Conservation (phyloP, 257 asterid genomes). For the Eustoma russellianum region DNA sequence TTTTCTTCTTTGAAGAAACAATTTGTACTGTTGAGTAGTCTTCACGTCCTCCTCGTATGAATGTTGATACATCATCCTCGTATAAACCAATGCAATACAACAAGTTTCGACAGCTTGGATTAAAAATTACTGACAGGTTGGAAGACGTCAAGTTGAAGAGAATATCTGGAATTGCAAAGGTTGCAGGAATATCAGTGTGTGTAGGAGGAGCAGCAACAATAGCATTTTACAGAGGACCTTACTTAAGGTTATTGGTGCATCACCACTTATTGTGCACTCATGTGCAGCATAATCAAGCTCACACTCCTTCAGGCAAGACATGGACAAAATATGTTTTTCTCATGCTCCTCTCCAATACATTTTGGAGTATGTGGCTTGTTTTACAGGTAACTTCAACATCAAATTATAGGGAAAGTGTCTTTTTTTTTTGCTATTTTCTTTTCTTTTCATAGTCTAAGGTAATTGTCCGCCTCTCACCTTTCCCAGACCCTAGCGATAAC, state of each 20-base stretch:
- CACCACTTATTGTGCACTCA: slow-evolving; percentile 46
- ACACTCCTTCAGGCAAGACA: slow-evolving; percentile 24
- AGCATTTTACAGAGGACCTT: slow-evolving; percentile 64
- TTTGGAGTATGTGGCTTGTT: slow-evolving; percentile 81
- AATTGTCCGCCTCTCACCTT: no score
- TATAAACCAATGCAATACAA: no score
- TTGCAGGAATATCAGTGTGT: slow-evolving; percentile 47
- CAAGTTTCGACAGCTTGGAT: no score
- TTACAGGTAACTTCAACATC: slow-evolving; percentile 38
- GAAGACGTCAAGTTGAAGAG: slow-evolving; percentile 47
- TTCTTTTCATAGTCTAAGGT: no score
- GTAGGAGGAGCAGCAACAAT: slow-evolving; percentile 62
- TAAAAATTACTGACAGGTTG: slow-evolving; percentile 31
- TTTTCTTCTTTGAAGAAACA: no score
- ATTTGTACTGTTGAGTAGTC: no score
- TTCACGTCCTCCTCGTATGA: no score
- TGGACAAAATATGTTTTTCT: slow-evolving; percentile 79
- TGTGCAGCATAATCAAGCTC: slow-evolving; percentile 19
- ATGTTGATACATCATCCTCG: no score
- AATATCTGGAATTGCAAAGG: slow-evolving; percentile 47
- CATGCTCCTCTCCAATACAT: slow-evolving; percentile 42
- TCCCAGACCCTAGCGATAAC: no score
- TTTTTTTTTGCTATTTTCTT: no score
- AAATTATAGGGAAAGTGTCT: no score
- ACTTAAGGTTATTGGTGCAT: slow-evolving; percentile 35